These are phyloP conservation scores for Fraxinus baroniana DNA, from an alignment of 305 asterid genomes.

Conservation along the genomic window DNA sequence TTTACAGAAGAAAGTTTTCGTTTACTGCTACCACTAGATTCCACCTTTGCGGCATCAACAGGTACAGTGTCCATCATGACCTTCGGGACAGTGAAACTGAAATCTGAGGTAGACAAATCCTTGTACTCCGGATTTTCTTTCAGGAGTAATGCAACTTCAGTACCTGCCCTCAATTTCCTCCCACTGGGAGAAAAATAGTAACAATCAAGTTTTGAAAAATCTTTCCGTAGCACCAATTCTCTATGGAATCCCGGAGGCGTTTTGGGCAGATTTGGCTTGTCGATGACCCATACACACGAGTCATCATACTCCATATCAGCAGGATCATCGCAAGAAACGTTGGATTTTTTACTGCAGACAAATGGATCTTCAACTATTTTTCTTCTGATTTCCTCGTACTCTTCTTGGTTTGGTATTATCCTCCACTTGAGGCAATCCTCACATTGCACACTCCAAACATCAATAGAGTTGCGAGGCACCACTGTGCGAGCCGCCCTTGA, in stretches of 20 bases:
- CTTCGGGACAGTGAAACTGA: slow-evolving; percentile 48
- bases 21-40: neutral
- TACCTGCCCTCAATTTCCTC: slow-evolving; percentile 37
- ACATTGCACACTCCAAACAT: slow-evolving; percentile 55
- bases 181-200: slow-evolving; percentile 48
- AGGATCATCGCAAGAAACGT: slow-evolving; percentile 42
- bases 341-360: slow-evolving; percentile 36
- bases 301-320: slow-evolving; percentile 43
- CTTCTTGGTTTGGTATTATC: slow-evolving; percentile 42
- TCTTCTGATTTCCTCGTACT: slow-evolving; percentile 60
- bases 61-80: slow-evolving; percentile 42
- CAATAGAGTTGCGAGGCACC: neutral
- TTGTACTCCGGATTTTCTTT: slow-evolving; percentile 35
- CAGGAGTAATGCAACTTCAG: slow-evolving; percentile 43
- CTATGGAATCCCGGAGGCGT: slow-evolving; percentile 55
- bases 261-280: slow-evolving; percentile 58
- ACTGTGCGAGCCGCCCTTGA: neutral
- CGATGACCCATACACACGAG: slow-evolving; percentile 53
- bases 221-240: slow-evolving; percentile 37
- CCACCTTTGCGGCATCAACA: neutral
- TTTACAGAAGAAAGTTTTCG: neutral
- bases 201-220: slow-evolving; percentile 42
- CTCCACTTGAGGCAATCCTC: slow-evolving; percentile 65
- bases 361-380: slow-evolving; percentile 48
- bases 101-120: slow-evolving; percentile 33